Percentiles rank a stretch among this genome's conserved stretches.
Evolutionary conservation across 805 yeast genomes (phyloP).

Genomic region (Zygoascus flipseniorum): DNA sequence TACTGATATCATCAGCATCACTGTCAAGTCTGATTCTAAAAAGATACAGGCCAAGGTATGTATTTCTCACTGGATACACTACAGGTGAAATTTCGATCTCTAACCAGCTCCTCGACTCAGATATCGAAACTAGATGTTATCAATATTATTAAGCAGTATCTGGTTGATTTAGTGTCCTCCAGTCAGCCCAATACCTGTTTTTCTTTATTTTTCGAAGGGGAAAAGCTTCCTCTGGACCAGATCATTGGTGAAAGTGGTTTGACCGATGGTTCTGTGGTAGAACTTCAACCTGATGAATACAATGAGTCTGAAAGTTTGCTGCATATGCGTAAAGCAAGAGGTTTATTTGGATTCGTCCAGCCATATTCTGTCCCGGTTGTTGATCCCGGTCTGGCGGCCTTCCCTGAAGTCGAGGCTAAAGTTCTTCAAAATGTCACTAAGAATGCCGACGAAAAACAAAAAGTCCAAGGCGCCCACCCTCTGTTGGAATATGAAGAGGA

Average conservation of each 20-base stretch:
- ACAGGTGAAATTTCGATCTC: background rate
- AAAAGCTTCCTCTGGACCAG: constrained; percentile 24
- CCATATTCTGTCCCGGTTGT: constrained; percentile 25
- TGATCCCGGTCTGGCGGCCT: constrained; percentile 44
- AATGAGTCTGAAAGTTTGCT: constrained; percentile 50
- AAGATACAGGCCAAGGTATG: background rate
- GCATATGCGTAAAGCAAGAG: constrained; percentile 59
- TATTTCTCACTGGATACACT: background rate
- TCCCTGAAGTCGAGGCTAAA: constrained; percentile 21
- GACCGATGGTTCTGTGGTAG: constrained; percentile 20
- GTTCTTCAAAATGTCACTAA: constrained; percentile 10
- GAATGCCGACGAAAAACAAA: constrained; percentile 11
- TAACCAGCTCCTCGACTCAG: constrained; percentile 1
- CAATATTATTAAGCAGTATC: constrained; percentile 48
- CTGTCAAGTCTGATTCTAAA: background rate
- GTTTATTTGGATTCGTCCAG: constrained; percentile 39
- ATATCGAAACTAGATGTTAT: constrained; percentile 35
- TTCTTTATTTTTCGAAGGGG: constrained; percentile 34
- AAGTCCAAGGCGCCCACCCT: constrained; percentile 8
- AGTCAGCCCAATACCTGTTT: constrained; percentile 54
- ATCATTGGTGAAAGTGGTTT: background rate
- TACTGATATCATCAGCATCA: background rate
- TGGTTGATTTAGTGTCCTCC: constrained; percentile 49
- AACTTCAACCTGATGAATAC: constrained; percentile 48
- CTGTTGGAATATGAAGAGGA: constrained; percentile 15